A percentile compares a stretch with the other conserved stretches of the same genome.
Conservation (phyloP, 2,329 filamentous ascomycete species). For the Ophidiomyces ophidiicola region DNA sequence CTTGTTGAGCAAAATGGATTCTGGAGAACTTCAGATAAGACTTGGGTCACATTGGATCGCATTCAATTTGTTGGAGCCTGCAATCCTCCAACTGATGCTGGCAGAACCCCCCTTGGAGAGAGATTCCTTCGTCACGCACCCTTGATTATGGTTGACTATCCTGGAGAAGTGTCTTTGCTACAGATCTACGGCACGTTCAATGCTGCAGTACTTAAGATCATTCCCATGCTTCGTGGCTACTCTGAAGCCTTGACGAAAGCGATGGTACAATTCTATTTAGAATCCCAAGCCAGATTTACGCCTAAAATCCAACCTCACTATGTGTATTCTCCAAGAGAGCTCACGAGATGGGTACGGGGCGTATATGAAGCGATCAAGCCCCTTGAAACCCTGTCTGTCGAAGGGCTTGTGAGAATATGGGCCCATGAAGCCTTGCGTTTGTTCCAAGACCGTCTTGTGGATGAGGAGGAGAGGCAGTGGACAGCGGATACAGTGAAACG, state of each 20-base stretch:
- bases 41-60: constrained; percentile 92
- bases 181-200: constrained; percentile 99
- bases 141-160: constrained; percentile 99
- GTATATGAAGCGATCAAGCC: constrained; percentile 94
- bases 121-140: constrained; percentile 93
- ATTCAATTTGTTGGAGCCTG: constrained; percentile 99
- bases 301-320: constrained; percentile 97
- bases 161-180: constrained; percentile 80
- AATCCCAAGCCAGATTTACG: constrained; percentile 89
- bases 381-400: constrained; percentile 72
- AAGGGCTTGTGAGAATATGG: constrained; percentile 94
- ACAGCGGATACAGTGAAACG: constrained; percentile 77
- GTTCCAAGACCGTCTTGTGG: constrained; percentile 94
- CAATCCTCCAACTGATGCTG: constrained; percentile 94
- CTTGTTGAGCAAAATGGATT: constrained; percentile 98
- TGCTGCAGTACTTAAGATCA: constrained; percentile 87
- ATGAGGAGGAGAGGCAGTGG: constrained; percentile 88
- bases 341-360: constrained; percentile 94
- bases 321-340: constrained; percentile 95
- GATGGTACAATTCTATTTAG: constrained; percentile 93
- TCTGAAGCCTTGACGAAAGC: constrained; percentile 86
- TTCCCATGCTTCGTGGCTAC: constrained; percentile 88
- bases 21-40: constrained; percentile 95
- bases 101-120: constrained; percentile 83
- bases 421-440: constrained; percentile 90